Base-by-base conservation (phyloP, 495 filamentous ascomycete species). In the Lentithecium fluviatile region DNA sequence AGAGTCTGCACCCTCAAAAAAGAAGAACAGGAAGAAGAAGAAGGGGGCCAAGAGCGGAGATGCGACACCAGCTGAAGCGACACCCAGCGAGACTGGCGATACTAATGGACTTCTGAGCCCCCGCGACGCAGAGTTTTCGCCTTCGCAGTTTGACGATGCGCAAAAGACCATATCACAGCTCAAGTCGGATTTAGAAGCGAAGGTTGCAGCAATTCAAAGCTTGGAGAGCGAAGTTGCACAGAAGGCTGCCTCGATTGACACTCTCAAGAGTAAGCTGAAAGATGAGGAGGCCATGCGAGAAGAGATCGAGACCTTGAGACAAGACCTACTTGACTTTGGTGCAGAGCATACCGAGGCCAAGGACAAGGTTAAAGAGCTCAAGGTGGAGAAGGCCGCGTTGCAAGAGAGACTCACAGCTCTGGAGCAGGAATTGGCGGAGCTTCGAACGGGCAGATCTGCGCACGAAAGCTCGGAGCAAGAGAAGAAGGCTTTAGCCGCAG, bases 11-110 rank as follows among this genome's bases (percentile, higher is more conserved):
- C 51, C 50, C 56, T 73, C 74, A 19, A 90, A 87, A 71, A 94
- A 91, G 77, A 96, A 89, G 69, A 94, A 88, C 47, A 89, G 85
- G 51, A 94, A 93, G 71, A 96, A 93, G 79, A 95, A 94, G 80
- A 95, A 90, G 79, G 85, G 83, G 38, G 83, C 79, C 15, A 85
- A 82, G 50, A 77, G 37, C 1, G 40, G 54, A 6, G 61, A 64
- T 17, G 20, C 73, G 45, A 52, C 5, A 5, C 15, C 71, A 5
- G 69, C 76, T n/a, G 75, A 80, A 55, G 56, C 61, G 23, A 49
- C 76, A 3, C 60, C 62, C 17, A 73, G 78, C 55, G 68, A 73
- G n/a, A 49, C 67, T 2, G 50, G 50, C 15, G 51, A 51, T 34
- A 42, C 45, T 15, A 65, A 54, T 37, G 67, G 55, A 13, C 43